Percentiles rank a stretch among this genome's conserved stretches.
These are phyloP conservation scores for Zhuliangozyma parablackwelliae DNA, from an alignment of 1,139 yeast genomes.

Conservation along the genomic window DNA sequence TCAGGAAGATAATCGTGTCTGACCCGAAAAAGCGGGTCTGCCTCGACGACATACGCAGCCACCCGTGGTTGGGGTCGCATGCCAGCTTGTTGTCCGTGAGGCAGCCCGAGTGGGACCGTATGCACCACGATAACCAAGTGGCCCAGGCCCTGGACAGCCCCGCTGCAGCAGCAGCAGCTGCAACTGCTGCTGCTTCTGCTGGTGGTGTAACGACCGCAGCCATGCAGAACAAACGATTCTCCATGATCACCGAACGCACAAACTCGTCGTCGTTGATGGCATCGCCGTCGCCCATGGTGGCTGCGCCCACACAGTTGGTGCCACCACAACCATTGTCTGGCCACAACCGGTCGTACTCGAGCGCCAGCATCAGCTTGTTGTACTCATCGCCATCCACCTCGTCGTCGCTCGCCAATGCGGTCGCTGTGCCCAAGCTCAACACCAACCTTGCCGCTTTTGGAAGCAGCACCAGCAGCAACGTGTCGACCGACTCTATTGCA, in stretches of 20 bases:
- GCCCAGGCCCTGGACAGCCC: constrained; percentile 1
- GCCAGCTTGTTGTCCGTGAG: constrained; percentile 76
- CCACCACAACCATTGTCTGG: neutral
- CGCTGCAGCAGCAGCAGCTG: constrained; percentile 2
- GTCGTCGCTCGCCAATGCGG: constrained; percentile 47
- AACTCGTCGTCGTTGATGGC: constrained; percentile 32
- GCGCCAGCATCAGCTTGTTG: constrained; percentile 36
- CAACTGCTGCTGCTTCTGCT: too few relatives aligned
- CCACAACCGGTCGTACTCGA: constrained; percentile 40
- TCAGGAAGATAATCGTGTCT: constrained; percentile 78
- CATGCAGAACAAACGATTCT: constrained; percentile 33
- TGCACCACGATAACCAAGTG: constrained; percentile 32
- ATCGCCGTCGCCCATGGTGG: constrained; percentile 10
- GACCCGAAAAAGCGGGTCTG: constrained; percentile 78
- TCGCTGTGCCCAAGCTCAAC: constrained; percentile 18
- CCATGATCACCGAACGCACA: constrained; percentile 44
- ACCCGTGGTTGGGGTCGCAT: constrained; percentile 84
- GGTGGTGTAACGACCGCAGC: constrained; percentile 1
- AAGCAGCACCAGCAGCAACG: constrained; percentile 1
- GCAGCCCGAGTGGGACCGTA: constrained; percentile 85
- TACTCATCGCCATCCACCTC: constrained; percentile 54
- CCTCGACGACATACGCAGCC: constrained; percentile 67
- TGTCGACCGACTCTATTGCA: constrained; percentile 6
- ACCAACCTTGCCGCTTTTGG: neutral
- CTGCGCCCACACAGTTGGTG: neutral